Conservation (phyloP, 2,329 filamentous ascomycete genomes). For the Didymellaceae sp. region DNA sequence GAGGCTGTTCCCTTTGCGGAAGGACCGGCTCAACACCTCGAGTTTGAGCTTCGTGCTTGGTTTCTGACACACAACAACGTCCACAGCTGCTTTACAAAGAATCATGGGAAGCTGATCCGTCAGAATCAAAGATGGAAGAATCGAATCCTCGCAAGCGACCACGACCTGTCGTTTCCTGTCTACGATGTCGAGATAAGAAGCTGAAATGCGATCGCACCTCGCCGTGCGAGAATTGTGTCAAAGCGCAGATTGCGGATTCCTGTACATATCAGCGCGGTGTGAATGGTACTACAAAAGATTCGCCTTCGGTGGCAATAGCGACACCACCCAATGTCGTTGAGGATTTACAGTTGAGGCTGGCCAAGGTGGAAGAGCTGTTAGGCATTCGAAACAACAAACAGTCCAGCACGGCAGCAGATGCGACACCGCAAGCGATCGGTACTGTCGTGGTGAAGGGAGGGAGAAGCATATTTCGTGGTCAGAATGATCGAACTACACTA, state of each 20-base stretch:
- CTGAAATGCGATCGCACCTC: constrained; percentile 34
- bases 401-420: not conserved
- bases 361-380: constrained; percentile 29
- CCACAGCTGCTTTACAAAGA: not conserved
- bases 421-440: constrained; percentile 18
- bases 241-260: constrained; percentile 21
- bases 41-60: not conserved
- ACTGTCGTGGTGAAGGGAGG: constrained; percentile 28
- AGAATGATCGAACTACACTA: constrained; percentile 28
- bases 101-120: not conserved
- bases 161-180: constrained; percentile 33
- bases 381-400: constrained; percentile 3
- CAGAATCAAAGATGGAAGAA: constrained; percentile 20
- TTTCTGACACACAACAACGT: not conserved
- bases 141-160: constrained; percentile 25
- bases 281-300: not conserved
- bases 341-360: constrained; percentile 27
- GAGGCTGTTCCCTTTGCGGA: not conserved
- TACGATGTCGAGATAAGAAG: constrained; percentile 36
- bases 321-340: constrained; percentile 10
- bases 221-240: constrained; percentile 35
- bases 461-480: constrained; percentile 27
- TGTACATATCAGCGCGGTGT: constrained; percentile 23
- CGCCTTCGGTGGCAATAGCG: not conserved
- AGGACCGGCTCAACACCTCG: not conserved